A percentile compares a stretch with the other conserved stretches of the same genome.
These are phyloP conservation scores for Claviceps arundinis DNA, from an alignment of 2,329 filamentous ascomycete genomes.

Conservation along the genomic window DNA sequence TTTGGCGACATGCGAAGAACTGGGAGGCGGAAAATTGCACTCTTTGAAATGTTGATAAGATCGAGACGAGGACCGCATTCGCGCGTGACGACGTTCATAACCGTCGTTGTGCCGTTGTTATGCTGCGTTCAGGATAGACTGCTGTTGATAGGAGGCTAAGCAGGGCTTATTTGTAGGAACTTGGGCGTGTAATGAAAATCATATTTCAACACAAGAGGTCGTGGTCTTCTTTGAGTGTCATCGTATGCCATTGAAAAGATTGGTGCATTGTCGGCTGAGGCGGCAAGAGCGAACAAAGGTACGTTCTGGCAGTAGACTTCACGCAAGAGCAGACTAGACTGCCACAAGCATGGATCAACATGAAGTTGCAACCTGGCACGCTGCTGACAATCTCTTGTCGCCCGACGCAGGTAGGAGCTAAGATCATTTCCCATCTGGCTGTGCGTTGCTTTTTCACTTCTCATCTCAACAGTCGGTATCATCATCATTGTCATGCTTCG, in stretches of 20 bases:
- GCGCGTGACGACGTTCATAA: conserved; percentile 2
- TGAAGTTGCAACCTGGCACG: background rate
- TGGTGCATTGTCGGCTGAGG: background rate
- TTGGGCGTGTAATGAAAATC: conserved; percentile 6
- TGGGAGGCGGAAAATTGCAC: background rate
- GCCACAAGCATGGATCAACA: background rate
- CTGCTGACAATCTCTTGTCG: background rate
- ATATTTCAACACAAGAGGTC: background rate
- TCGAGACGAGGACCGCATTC: conserved; percentile 3
- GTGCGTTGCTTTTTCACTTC: background rate
- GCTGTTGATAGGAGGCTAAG: background rate
- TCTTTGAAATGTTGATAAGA: conserved; percentile 3
- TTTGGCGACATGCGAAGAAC: background rate
- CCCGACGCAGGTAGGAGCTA: background rate
- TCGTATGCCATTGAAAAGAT: background rate
- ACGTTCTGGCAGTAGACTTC: background rate
- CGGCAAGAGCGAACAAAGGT: background rate
- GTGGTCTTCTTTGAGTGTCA: background rate
- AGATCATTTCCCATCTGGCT: background rate
- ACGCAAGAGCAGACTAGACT: background rate
- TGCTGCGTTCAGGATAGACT: conserved; percentile 2
- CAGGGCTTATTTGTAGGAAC: conserved; percentile 1
- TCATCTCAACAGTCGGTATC: background rate
- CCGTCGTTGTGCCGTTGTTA: background rate
- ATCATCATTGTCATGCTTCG: conserved; percentile 1